Percentiles rank a stretch among this genome's conserved stretches.
These are phyloP conservation scores for Melaleuca quinquenervia DNA, from an alignment of 345 rosid genomes.

Conservation along the genomic window DNA sequence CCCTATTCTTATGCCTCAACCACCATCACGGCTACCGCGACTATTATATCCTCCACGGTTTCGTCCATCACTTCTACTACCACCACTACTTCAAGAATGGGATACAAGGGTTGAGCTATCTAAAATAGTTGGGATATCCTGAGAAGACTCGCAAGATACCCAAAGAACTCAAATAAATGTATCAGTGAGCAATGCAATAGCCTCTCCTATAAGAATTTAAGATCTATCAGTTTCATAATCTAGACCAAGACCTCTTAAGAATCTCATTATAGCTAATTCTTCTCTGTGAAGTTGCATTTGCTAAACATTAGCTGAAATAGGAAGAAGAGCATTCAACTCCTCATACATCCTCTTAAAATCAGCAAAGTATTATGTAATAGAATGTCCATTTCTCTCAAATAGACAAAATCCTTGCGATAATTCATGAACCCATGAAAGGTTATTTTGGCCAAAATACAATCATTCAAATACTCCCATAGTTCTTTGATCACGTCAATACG, in stretches of 20 bases:
- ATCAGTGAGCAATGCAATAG: not conserved
- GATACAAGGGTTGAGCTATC: too few species aligned
- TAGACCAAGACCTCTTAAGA: not conserved
- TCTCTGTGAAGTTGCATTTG: not conserved
- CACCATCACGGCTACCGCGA: too few species aligned
- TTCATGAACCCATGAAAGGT: not conserved
- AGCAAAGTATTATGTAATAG: too few species aligned
- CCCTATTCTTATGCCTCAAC: too few species aligned
- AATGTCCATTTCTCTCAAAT: not conserved
- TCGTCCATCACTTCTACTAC: too few species aligned
- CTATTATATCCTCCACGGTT: too few species aligned
- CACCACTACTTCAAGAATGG: too few species aligned
- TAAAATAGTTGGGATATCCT: not conserved
- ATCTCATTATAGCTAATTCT: not conserved
- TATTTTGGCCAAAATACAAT: not conserved
- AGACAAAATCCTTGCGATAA: too few species aligned
- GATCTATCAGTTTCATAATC: too few species aligned
- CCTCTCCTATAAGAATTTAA: too few species aligned
- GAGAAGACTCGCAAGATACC: not conserved
- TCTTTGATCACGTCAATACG: not conserved
- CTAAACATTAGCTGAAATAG: not conserved
- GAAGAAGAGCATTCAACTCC: not conserved
- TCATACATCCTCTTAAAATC: not conserved
- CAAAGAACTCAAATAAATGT: not conserved
- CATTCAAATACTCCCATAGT: not conserved